Evolutionary conservation across 139 green algal genomes (phyloP), one percentile per base, ranked within the genome.

Genomic region (Chlorella sorokiniana): DNA sequence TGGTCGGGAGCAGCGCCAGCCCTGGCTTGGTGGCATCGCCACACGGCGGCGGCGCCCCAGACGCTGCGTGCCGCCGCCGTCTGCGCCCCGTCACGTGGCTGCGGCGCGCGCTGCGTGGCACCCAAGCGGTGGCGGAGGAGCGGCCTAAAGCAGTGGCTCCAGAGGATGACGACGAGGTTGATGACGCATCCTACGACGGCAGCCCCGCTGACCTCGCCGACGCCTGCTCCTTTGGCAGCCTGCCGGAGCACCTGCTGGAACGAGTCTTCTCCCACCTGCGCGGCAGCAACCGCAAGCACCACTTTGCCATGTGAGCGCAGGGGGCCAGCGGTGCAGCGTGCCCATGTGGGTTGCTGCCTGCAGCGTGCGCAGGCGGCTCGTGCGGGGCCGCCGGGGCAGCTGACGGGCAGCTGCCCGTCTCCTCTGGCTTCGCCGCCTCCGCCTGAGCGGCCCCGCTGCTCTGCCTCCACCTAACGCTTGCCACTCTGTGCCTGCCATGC

Each of bases 291-390:
- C 59, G 51, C 62, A 69, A 83, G 75, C 61, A 67, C 33, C 76
- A 86, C 44, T 86, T 86, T 73, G 64, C 45, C 42, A 69, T 86
- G 71, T 86, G 74, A 75, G 73, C 31, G 18, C 62, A 40, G 62
- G 10, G 7, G 18, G 3, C 41, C 23, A 27, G 42, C 10, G 42
- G 42, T 37, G 10, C 45, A n/a, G n/a, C n/a, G n/a, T n/a, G n/a
- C n/a, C n/a, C n/a, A n/a, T n/a, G n/a, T n/a, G n/a, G n/a, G n/a
- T n/a, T n/a, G n/a, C n/a, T n/a, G n/a, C n/a, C n/a, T n/a, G n/a
- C n/a, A n/a, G n/a, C n/a, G n/a, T n/a, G n/a, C n/a, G n/a, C n/a
- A n/a, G n/a, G n/a, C n/a, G n/a, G n/a, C n/a, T n/a, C n/a, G n/a
- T n/a, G n/a, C n/a, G n/a, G n/a, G n/a, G n/a, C n/a, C n/a, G n/a